phyloP scores from a whole-genome alignment of 2,329 filamentous ascomycete genomes.

The Stromatinia cepivora region DNA sequence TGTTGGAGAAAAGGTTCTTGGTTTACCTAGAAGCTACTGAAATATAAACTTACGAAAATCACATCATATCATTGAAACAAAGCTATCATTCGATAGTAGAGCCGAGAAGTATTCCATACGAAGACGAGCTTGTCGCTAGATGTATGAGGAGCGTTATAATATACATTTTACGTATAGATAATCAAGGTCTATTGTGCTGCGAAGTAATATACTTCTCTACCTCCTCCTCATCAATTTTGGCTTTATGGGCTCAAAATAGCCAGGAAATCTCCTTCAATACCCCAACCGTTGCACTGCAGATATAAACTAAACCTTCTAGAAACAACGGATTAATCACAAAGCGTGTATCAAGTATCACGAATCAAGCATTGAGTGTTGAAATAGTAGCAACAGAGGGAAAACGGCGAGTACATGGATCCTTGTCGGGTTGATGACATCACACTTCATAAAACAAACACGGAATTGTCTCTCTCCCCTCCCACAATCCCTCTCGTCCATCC shows the following conservation, averaged over 20 bases:
- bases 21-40: constrained; percentile 66
- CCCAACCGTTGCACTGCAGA: too few species aligned
- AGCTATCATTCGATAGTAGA: neutral
- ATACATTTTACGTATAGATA: neutral
- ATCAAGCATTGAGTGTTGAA: neutral
- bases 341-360: neutral
- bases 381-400: neutral
- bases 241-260: neutral
- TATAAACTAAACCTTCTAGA: neutral
- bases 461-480: neutral
- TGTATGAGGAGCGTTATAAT: neutral
- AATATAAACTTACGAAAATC: neutral
- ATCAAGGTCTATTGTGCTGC: neutral
- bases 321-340: too few species aligned
- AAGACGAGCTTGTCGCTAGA: neutral
- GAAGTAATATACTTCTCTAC: neutral
- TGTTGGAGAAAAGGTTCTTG: constrained; percentile 66
- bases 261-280: neutral
- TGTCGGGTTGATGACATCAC: neutral
- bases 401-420: neutral
- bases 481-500: neutral
- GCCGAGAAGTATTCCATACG: neutral
- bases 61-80: neutral
- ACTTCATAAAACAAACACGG: neutral
- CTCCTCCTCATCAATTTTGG: neutral